phyloP scores from a whole-genome alignment of 1,284 basidiomycete genomes.

The Amylostereum areolatum region DNA sequence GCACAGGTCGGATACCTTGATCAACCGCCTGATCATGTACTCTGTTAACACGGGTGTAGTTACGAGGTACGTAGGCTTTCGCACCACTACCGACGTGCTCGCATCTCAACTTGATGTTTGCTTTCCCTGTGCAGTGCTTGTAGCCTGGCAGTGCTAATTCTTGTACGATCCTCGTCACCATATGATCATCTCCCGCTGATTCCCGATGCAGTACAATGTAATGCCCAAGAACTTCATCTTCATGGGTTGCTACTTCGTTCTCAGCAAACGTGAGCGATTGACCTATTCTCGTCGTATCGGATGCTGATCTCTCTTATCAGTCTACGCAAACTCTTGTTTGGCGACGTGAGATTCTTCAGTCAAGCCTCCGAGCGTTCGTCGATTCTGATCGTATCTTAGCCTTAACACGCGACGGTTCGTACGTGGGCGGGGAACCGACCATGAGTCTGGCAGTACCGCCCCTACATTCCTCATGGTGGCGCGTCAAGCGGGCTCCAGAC shows the following conservation, averaged over 20 bases:
- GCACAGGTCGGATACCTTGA: constrained; percentile 51
- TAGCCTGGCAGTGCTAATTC: constrained; percentile 50
- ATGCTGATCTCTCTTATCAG: constrained; percentile 24
- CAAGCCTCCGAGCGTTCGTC: background rate
- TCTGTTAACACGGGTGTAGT: constrained; percentile 58
- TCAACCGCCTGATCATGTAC: constrained; percentile 46
- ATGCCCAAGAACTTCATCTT: constrained; percentile 54
- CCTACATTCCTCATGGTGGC: constrained; percentile 38
- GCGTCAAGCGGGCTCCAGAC: background rate
- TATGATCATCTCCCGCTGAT: background rate
- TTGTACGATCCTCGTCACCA: constrained; percentile 34
- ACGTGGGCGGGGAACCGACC: constrained; percentile 39
- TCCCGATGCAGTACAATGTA: constrained; percentile 42
- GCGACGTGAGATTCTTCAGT: constrained; percentile 43
- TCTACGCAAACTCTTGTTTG: constrained; percentile 64
- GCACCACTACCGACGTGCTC: too few relatives aligned
- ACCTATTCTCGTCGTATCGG: background rate
- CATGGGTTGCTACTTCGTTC: constrained; percentile 51
- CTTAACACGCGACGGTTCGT: constrained; percentile 38
- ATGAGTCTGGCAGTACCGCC: constrained; percentile 21
- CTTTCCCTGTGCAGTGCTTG: constrained; percentile 48
- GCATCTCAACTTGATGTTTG: too few relatives aligned
- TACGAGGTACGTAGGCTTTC: constrained; percentile 48
- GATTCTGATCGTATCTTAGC: constrained; percentile 15
- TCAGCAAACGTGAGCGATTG: constrained; percentile 51